Evolutionary conservation across 306 rosid species (phyloP).

Genomic region (Biancaea sappan): DNA sequence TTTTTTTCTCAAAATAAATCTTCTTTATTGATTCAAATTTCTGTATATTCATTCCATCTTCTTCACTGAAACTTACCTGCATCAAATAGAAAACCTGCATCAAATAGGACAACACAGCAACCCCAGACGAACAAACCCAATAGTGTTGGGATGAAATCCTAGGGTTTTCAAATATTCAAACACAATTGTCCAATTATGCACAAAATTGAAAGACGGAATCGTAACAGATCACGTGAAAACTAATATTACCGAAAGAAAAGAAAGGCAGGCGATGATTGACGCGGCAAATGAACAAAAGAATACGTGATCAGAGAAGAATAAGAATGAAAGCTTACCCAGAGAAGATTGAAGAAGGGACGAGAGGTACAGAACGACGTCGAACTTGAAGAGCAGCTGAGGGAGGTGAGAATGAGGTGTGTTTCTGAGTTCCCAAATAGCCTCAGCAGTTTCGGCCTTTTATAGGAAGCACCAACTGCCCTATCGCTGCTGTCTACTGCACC

Average conservation of each 20-base stretch:
- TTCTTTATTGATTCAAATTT: background rate
- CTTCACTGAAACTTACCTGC: background rate
- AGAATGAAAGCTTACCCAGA: background rate
- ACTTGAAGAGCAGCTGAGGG: background rate
- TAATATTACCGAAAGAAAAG: background rate
- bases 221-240: slow-evolving; percentile 20
- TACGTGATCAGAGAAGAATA: background rate
- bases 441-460: slow-evolving; percentile 19
- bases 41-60: background rate
- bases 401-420: background rate
- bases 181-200: background rate
- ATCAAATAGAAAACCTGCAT: background rate
- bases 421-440: background rate
- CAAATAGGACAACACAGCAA: background rate
- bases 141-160: background rate
- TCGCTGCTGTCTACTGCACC: background rate
- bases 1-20: background rate
- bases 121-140: background rate
- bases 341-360: background rate
- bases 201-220: background rate
- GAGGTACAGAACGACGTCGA: background rate
- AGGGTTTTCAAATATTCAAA: slow-evolving; percentile 7
- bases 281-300: background rate
- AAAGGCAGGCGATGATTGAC: background rate
- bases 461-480: background rate